phyloP scores from a whole-genome alignment of 345 rosid species.

The Streptanthus diversifolius region DNA sequence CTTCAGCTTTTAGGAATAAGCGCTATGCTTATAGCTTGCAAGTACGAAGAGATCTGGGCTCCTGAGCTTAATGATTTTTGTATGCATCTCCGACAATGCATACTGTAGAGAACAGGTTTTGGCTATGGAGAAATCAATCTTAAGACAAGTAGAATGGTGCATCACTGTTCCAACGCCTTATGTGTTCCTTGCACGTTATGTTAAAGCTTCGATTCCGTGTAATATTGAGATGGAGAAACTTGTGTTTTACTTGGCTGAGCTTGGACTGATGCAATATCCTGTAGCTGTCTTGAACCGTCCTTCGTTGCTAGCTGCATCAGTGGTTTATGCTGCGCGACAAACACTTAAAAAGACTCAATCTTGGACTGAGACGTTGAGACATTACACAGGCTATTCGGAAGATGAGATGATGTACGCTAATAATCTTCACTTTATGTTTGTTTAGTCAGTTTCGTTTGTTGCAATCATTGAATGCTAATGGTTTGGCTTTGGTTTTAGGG shows the following conservation, averaged over 20 bases:
- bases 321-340: slow-evolving; percentile 8
- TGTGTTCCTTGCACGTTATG: slow-evolving; percentile 66
- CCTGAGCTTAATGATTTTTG: slow-evolving; percentile 83
- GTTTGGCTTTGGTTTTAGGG: slow-evolving; percentile 32
- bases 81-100: slow-evolving; percentile 69
- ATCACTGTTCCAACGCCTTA: slow-evolving; percentile 74
- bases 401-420: slow-evolving; percentile 28
- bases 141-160: slow-evolving; percentile 66
- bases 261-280: slow-evolving; percentile 12
- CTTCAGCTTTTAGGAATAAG: slow-evolving; percentile 80
- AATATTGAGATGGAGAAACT: slow-evolving; percentile 61
- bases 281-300: slow-evolving; percentile 10
- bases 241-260: slow-evolving; percentile 56
- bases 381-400: slow-evolving; percentile 28
- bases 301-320: slow-evolving; percentile 27
- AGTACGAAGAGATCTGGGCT: slow-evolving; percentile 94
- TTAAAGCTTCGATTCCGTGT: slow-evolving; percentile 58
- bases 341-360: not conserved
- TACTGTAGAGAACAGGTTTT: slow-evolving; percentile 62
- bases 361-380: slow-evolving; percentile 26
- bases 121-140: slow-evolving; percentile 67
- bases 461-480: not conserved
- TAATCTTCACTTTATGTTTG: too few species aligned
- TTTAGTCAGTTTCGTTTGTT: not conserved
- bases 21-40: slow-evolving; percentile 78